Conservation (phyloP, 495 filamentous ascomycete genomes). For the Neurospora sp. region DNA sequence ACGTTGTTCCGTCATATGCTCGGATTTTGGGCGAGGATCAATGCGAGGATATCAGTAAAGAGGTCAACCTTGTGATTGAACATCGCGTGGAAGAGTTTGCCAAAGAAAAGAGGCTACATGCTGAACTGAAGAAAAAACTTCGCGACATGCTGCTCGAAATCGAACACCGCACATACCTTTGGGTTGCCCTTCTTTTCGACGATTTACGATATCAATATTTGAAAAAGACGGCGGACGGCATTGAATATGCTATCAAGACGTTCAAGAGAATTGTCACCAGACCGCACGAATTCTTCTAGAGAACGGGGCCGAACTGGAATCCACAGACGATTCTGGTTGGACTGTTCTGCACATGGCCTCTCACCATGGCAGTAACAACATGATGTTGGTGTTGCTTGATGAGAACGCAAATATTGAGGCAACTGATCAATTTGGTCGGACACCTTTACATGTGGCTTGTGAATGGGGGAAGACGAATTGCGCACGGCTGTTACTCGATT, state of each 20-base stretch:
- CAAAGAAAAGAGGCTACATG: slow-evolving; percentile 6
- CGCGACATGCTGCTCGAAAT: slow-evolving; percentile 14
- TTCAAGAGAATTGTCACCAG: no score
- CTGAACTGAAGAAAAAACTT: slow-evolving; percentile 13
- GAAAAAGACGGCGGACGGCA: slow-evolving; percentile 7
- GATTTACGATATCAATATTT: neutral
- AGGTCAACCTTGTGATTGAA: slow-evolving; percentile 35
- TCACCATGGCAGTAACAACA: accelerated
- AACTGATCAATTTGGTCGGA: neutral
- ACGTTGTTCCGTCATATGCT: slow-evolving; percentile 19
- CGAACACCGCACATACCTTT: slow-evolving; percentile 29
- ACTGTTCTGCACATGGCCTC: neutral
- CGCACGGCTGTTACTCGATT: neutral
- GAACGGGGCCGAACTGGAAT: neutral
- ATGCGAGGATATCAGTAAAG: slow-evolving; percentile 26
- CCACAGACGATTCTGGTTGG: neutral
- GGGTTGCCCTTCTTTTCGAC: slow-evolving; percentile 26
- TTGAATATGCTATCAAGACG: slow-evolving; percentile 9
- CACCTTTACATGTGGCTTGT: neutral
- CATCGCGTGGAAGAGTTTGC: slow-evolving; percentile 18
- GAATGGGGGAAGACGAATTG: neutral
- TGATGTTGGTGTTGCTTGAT: neutral
- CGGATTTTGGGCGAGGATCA: slow-evolving; percentile 31
- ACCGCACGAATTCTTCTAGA: neutral
- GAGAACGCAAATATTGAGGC: neutral